Conservation (phyloP, 1,139 yeast genomes). For the Taiozyma onychis region DNA sequence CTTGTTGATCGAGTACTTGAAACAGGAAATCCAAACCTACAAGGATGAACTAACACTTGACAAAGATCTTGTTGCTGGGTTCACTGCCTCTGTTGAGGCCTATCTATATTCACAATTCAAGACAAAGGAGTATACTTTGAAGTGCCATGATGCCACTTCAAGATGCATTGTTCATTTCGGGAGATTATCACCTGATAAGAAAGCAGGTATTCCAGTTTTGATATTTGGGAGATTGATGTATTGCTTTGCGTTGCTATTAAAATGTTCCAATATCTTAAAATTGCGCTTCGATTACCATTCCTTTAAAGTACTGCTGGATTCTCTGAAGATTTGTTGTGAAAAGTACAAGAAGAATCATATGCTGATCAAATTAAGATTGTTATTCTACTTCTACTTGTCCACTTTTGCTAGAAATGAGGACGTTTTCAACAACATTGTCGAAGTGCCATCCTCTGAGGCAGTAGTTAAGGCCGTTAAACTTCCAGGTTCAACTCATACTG, state of each 20-base stretch:
- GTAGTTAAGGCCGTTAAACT: slow-evolving; percentile 9
- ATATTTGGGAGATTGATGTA: slow-evolving; percentile 61
- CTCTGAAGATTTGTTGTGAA: slow-evolving; percentile 12
- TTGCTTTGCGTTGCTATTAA: slow-evolving; percentile 31
- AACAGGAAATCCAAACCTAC: slow-evolving; percentile 35
- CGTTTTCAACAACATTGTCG: slow-evolving; percentile 16
- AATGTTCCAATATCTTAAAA: slow-evolving; percentile 17
- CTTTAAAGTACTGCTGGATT: slow-evolving; percentile 13
- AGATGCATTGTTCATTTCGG: slow-evolving; percentile 46
- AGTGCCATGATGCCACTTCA: slow-evolving; percentile 52
- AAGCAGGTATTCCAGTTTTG: slow-evolving; percentile 56
- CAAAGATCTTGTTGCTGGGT: slow-evolving; percentile 24
- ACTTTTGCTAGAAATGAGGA: slow-evolving; percentile 24
- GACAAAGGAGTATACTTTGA: slow-evolving; percentile 36
- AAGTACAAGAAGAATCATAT: slow-evolving; percentile 16
- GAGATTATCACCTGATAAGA: slow-evolving; percentile 35
- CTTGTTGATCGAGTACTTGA: slow-evolving; percentile 38
- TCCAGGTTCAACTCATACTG: not conserved
- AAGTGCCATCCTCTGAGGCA: slow-evolving; percentile 11
- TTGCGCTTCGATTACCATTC: slow-evolving; percentile 13
- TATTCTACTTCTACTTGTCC: slow-evolving; percentile 22
- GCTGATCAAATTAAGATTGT: slow-evolving; percentile 16
- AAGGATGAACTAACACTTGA: slow-evolving; percentile 15
- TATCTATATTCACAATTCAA: slow-evolving; percentile 71
- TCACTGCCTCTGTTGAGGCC: slow-evolving; percentile 64